A percentile compares a stretch with the other conserved stretches of the same genome.
Evolutionary conservation across 202 grass and related monocot genomes (phyloP).

Genomic region (Zoysia matrella): DNA sequence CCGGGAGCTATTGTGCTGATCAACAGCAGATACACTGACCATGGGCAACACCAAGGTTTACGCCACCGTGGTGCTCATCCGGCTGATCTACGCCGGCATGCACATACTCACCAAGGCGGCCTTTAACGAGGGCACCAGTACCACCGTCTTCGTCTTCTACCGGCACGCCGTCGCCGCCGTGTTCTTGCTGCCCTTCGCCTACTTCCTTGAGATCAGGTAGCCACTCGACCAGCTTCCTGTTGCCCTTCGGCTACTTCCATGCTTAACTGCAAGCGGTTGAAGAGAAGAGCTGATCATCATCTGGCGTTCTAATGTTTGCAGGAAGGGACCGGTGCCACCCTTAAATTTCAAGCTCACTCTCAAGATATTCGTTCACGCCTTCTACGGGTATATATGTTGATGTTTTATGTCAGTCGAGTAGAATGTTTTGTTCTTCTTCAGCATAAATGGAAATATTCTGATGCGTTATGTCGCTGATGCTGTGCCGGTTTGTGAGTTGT

Average conservation of each 20-base stretch:
- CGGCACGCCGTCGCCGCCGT: slow-evolving; percentile 60
- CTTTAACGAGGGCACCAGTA: slow-evolving; percentile 68
- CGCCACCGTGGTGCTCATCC: slow-evolving; percentile 53
- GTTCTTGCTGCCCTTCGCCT: slow-evolving; percentile 61
- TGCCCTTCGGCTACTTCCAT: background rate
- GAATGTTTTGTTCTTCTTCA: slow-evolving; percentile 1
- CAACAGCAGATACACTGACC: slow-evolving; percentile 35
- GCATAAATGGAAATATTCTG: background rate
- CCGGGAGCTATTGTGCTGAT: background rate
- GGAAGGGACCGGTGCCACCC: slow-evolving; percentile 51
- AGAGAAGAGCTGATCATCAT: background rate
- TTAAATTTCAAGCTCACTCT: slow-evolving; percentile 46
- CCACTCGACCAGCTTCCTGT: background rate
- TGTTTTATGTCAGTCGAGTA: background rate
- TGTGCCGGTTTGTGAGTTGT: background rate
- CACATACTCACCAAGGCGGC: slow-evolving; percentile 69
- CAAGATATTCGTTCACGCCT: slow-evolving; percentile 63
- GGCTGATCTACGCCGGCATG: slow-evolving; percentile 69
- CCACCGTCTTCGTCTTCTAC: slow-evolving; percentile 84
- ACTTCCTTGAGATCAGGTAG: slow-evolving; percentile 62
- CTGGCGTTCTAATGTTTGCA: slow-evolving; percentile 2
- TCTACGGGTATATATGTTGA: slow-evolving; percentile 56
- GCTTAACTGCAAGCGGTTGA: background rate
- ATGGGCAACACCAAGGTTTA: slow-evolving; percentile 51
- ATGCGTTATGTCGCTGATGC: background rate